phyloP scores from a whole-genome alignment of 176 grass and related monocot species.

The Bolboschoenus planiculmis region DNA sequence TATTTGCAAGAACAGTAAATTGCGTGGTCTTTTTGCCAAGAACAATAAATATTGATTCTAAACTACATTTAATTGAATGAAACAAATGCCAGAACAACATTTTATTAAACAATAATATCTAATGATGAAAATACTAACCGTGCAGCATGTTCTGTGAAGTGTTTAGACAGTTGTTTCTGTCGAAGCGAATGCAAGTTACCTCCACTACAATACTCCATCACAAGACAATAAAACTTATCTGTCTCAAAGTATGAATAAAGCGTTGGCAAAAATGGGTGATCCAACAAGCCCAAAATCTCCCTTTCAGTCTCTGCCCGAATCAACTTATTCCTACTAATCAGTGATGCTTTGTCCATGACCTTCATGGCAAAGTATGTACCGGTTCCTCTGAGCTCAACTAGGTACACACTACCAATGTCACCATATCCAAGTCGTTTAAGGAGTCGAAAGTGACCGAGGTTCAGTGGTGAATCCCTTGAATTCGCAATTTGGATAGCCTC shows the following conservation, averaged over 20 bases:
- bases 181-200: constrained; percentile 61
- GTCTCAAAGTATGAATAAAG: constrained; percentile 67
- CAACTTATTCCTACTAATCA: constrained; percentile 63
- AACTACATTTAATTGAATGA: not conserved
- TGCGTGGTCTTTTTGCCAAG: not conserved
- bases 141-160: constrained; percentile 42
- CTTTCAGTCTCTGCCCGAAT: constrained; percentile 45
- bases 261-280: constrained; percentile 58
- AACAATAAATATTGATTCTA: not conserved
- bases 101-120: not conserved
- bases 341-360: constrained; percentile 59
- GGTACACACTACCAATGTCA: constrained; percentile 54
- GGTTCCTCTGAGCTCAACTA: constrained; percentile 49
- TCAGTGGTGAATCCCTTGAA: constrained; percentile 34
- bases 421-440: constrained; percentile 58
- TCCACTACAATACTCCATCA: constrained; percentile 67
- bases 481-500: constrained; percentile 39
- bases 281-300: constrained; percentile 54
- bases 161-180: constrained; percentile 47
- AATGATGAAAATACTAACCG: constrained; percentile 24
- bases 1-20: not conserved
- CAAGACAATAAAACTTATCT: constrained; percentile 57
- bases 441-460: constrained; percentile 45
- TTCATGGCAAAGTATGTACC: constrained; percentile 56
- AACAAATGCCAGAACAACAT: not conserved